Conservation (phyloP, 495 filamentous ascomycete species). For the Lasiosphaeria hispida region DNA sequence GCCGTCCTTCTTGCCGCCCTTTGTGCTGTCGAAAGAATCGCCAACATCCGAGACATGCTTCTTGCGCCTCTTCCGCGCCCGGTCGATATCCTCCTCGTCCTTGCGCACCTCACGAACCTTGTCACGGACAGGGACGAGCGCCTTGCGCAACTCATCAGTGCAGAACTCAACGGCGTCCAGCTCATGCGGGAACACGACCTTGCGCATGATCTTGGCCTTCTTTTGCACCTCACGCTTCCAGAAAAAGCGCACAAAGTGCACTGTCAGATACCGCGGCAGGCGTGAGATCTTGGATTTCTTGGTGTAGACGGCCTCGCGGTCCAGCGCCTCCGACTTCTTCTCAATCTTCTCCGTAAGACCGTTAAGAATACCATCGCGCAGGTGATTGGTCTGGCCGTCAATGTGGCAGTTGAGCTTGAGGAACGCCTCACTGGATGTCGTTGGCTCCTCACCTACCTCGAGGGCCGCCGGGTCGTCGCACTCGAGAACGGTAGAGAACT, state of each 20-base stretch:
- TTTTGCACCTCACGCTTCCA: slow-evolving; percentile 93
- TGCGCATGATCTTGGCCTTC: slow-evolving; percentile 99
- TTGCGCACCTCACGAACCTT: slow-evolving; percentile 94
- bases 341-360: slow-evolving; percentile 86
- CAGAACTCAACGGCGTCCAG: slow-evolving; percentile 94
- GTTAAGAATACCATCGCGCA: slow-evolving; percentile 79
- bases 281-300: slow-evolving; percentile 86
- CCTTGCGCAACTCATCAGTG: slow-evolving; percentile 78
- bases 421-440: slow-evolving; percentile 67
- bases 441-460: slow-evolving; percentile 72
- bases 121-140: slow-evolving; percentile 85
- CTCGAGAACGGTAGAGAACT: slow-evolving; percentile 70
- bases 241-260: slow-evolving; percentile 97
- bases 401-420: slow-evolving; percentile 97
- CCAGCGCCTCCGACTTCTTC: slow-evolving; percentile 78
- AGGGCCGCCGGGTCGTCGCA: slow-evolving; percentile 79
- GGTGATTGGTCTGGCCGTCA: slow-evolving; percentile 76
- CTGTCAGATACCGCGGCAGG: slow-evolving; percentile 89
- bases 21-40: slow-evolving; percentile 20
- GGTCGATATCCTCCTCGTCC: slow-evolving; percentile 86
- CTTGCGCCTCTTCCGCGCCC: slow-evolving; percentile 84
- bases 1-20: slow-evolving; percentile 31
- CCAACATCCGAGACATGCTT: slow-evolving; percentile 44
- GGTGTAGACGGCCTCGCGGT: slow-evolving; percentile 76
- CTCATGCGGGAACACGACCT: slow-evolving; percentile 92